Conservation (phyloP, 768 basidiomycete species). For the Tricholoma saponaceum region DNA sequence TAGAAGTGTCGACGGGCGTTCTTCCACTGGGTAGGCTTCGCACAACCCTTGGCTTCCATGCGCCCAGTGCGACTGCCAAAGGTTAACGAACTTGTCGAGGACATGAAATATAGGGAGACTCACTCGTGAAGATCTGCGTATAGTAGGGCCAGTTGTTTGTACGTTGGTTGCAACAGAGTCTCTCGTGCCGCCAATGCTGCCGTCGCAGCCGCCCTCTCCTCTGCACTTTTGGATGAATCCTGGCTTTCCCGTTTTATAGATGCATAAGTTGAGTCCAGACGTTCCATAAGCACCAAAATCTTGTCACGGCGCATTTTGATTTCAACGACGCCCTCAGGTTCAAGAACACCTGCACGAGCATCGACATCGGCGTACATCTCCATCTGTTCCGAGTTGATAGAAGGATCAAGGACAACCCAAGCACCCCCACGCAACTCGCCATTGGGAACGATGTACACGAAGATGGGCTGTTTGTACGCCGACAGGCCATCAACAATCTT, state of each 20-base stretch:
- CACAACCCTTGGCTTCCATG: slow-evolving; percentile 98
- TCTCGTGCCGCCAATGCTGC: slow-evolving; percentile 74
- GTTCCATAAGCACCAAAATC: slow-evolving; percentile 86
- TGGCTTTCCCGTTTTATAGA: slow-evolving; percentile 77
- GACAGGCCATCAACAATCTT: slow-evolving; percentile 99
- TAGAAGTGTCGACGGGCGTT: slow-evolving; percentile 88
- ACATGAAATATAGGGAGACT: slow-evolving; percentile 26
- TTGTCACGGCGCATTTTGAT: slow-evolving; percentile 98
- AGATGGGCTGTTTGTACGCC: slow-evolving; percentile 95
- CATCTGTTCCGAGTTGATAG: slow-evolving; percentile 96
- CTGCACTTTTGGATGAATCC: slow-evolving; percentile 64
- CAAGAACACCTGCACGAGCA: slow-evolving; percentile 91
- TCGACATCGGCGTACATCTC: slow-evolving; percentile 99
- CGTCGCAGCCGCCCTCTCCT: slow-evolving; percentile 69
- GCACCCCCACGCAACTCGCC: slow-evolving; percentile 98
- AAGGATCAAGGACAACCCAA: slow-evolving; percentile 98
- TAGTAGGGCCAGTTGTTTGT: slow-evolving; percentile 88
- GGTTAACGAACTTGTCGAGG: slow-evolving; percentile 8
- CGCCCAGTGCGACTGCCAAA: slow-evolving; percentile 79
- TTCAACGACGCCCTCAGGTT: slow-evolving; percentile 96
- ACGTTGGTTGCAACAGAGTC: slow-evolving; percentile 78
- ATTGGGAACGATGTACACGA: slow-evolving; percentile 97
- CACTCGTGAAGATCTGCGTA: slow-evolving; percentile 98
- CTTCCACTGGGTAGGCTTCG: slow-evolving; percentile 83
- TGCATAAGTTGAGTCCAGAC: slow-evolving; percentile 83